phyloP scores from a whole-genome alignment of 768 basidiomycete species.

The Pisolithus tinctorius region DNA sequence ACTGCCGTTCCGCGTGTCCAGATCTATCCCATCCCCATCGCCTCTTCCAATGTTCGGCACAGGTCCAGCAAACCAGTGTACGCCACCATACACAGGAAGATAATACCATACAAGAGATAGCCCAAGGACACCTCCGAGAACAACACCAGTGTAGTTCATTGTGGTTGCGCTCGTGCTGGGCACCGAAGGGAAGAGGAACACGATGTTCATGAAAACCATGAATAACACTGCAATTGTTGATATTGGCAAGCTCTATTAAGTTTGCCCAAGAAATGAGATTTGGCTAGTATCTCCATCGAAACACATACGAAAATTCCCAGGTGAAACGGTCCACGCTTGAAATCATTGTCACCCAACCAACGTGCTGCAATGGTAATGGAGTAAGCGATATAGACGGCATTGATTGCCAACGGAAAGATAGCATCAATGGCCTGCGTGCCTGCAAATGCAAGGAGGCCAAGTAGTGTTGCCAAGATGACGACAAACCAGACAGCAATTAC shows the following conservation, averaged over 20 bases:
- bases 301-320: constrained; percentile 12
- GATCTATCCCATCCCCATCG: not conserved
- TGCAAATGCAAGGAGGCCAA: constrained; percentile 30
- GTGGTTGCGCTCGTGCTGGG: constrained; percentile 15
- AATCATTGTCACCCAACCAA: constrained; percentile 26
- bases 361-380: constrained; percentile 31
- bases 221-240: constrained; percentile 24
- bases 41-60: constrained; percentile 20
- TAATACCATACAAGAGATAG: constrained; percentile 24
- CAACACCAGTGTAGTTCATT: constrained; percentile 27
- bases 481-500: constrained; percentile 38
- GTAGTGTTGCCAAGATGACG: constrained; percentile 22
- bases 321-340: constrained; percentile 30
- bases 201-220: constrained; percentile 28
- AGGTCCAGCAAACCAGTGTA: constrained; percentile 30
- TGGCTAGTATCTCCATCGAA: not conserved
- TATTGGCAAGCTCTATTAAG: constrained; percentile 12
- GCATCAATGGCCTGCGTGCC: constrained; percentile 19
- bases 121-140: constrained; percentile 25
- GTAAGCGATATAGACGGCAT: constrained; percentile 32
- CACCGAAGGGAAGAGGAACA: constrained; percentile 28
- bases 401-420: constrained; percentile 21
- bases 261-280: constrained; percentile 11
- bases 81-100: constrained; percentile 20
- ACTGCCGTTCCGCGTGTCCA: not conserved